phyloP scores from a whole-genome alignment of 2,329 filamentous ascomycete genomes.

The Aulographum hederae region DNA sequence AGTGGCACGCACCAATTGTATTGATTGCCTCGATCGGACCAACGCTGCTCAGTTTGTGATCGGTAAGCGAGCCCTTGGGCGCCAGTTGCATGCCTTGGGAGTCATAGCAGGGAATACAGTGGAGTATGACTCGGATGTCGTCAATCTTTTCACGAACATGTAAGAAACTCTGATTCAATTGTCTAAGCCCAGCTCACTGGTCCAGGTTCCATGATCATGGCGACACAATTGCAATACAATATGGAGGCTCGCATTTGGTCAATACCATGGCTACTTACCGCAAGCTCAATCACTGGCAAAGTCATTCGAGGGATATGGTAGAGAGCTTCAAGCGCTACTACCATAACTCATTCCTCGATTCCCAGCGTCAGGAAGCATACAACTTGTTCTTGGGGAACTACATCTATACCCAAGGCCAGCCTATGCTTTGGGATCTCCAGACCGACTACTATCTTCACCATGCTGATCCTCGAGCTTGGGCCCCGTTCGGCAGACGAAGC shows the following conservation, averaged over 20 bases:
- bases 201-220: slow-evolving; percentile 91
- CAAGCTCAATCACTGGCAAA: slow-evolving; percentile 98
- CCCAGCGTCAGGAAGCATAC: slow-evolving; percentile 94
- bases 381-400: slow-evolving; percentile 96
- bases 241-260: slow-evolving; percentile 90
- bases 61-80: slow-evolving; percentile 78
- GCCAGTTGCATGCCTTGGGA: slow-evolving; percentile 82
- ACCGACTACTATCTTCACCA: slow-evolving; percentile 97
- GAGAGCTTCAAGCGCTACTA: slow-evolving; percentile 99
- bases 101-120: slow-evolving; percentile 64
- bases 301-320: slow-evolving; percentile 94
- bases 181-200: slow-evolving; percentile 4
- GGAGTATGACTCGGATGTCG: slow-evolving; percentile 86
- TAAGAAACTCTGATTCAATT: slow-evolving; percentile 19
- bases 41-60: slow-evolving; percentile 98
- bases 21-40: slow-evolving; percentile 90
- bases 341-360: slow-evolving; percentile 95
- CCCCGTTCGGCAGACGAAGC: slow-evolving; percentile 36
- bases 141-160: slow-evolving; percentile 96
- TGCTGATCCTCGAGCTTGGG: slow-evolving; percentile 58
- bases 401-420: slow-evolving; percentile 68
- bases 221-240: slow-evolving; percentile 94
- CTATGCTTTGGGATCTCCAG: slow-evolving; percentile 89
- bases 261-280: slow-evolving; percentile 99
- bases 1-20: slow-evolving; percentile 88